Evolutionary conservation across 1,284 basidiomycete species (phyloP).

Genomic region (Trichosporon ovoides): DNA sequence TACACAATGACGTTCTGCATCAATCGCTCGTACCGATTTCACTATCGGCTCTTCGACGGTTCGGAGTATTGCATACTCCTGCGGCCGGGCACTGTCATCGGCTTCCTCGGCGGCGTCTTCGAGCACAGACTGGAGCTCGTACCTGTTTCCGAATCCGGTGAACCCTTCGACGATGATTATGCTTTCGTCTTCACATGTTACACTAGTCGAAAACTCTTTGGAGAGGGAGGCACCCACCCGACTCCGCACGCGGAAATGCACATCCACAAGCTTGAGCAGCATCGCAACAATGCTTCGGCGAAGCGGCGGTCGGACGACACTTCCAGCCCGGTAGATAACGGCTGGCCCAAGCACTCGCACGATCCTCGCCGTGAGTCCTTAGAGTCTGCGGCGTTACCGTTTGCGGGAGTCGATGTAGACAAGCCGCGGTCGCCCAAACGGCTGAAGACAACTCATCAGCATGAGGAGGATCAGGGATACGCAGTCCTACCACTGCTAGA

Average conservation of each 20-base stretch:
- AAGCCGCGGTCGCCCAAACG: not conserved
- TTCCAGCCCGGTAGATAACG: too few relatives aligned
- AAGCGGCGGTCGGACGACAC: too few relatives aligned
- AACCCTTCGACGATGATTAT: not conserved
- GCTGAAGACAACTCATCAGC: not conserved
- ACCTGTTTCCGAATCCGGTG: not conserved
- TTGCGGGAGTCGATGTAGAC: not conserved
- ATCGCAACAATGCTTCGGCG: too few relatives aligned
- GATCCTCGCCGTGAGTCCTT: not conserved
- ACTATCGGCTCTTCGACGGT: not conserved
- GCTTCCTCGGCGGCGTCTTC: not conserved
- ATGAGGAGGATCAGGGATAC: too few relatives aligned
- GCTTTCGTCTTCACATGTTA: not conserved
- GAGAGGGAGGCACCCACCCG: not conserved
- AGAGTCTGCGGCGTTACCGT: not conserved
- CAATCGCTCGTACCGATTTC: not conserved
- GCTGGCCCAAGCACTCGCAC: too few relatives aligned
- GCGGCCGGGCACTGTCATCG: not conserved
- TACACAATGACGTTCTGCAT: not conserved
- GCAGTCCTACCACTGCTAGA: too few relatives aligned
- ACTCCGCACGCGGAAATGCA: not conserved
- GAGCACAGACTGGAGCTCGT: not conserved
- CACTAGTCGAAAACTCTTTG: not conserved
- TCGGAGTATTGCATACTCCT: not conserved
- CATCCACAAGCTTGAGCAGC: not conserved